phyloP scores from a whole-genome alignment of 1,139 yeast species.

The Saccharomyces hybrid region DNA sequence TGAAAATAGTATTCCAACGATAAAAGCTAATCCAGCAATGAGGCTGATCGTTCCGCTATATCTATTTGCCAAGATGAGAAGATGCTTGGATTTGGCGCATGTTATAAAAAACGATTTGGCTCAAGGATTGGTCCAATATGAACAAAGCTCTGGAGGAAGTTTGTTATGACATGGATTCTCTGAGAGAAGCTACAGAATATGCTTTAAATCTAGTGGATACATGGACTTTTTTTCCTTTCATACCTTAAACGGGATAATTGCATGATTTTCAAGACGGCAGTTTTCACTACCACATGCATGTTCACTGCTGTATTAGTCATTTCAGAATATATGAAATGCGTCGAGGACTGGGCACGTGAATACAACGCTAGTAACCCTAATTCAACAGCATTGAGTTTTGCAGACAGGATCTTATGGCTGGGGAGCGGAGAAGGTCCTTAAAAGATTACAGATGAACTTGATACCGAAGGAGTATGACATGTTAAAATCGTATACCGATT shows the following conservation, averaged over 20 bases:
- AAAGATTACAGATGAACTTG: constrained; percentile 50
- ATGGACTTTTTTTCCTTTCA: constrained; percentile 64
- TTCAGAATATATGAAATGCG: constrained; percentile 50
- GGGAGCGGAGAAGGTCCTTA: constrained; percentile 37
- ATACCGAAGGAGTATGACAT: constrained; percentile 40
- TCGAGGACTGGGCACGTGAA: constrained; percentile 45
- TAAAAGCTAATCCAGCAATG: constrained; percentile 46
- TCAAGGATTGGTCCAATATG: constrained; percentile 63
- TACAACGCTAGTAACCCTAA: constrained; percentile 20
- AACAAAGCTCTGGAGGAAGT: constrained; percentile 40
- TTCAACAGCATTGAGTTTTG: constrained; percentile 26
- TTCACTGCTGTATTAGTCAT: constrained; percentile 54
- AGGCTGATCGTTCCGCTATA: constrained; percentile 59
- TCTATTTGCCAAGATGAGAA: constrained; percentile 55
- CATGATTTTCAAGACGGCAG: constrained; percentile 64
- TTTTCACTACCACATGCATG: constrained; percentile 61
- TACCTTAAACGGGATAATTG: constrained; percentile 55
- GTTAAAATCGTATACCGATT: constrained; percentile 45
- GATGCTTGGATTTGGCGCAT: constrained; percentile 52
- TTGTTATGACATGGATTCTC: constrained; percentile 38
- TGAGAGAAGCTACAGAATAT: constrained; percentile 51
- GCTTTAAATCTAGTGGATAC: constrained; percentile 53
- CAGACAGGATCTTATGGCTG: constrained; percentile 35
- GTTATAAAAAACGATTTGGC: constrained; percentile 51
- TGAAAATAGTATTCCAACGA: constrained; percentile 37